phyloP scores from a whole-genome alignment of 345 rosid genomes.

The Populus pruinosa region DNA sequence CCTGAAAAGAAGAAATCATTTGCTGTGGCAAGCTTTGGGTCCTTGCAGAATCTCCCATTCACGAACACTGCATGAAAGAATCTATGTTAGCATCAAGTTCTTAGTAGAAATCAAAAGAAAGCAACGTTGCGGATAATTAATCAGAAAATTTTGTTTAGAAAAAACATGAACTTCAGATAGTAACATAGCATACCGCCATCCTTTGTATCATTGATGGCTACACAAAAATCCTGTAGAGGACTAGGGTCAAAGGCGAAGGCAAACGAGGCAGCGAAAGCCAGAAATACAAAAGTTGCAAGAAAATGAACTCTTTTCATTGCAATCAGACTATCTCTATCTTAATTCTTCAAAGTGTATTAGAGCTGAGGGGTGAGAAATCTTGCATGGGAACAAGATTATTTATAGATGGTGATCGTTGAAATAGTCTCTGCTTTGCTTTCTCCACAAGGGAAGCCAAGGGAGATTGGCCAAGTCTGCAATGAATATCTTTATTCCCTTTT shows the following conservation, averaged over 20 bases:
- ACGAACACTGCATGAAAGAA: no score
- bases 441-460: no score
- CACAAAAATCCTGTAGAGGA: slow-evolving; percentile 17
- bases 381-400: background rate
- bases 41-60: no score
- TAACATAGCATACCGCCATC: background rate
- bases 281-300: background rate
- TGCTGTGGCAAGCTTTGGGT: background rate
- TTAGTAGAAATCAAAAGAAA: no score
- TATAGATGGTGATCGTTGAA: background rate
- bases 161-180: background rate
- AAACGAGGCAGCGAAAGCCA: slow-evolving; percentile 10
- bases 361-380: background rate
- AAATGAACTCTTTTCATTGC: background rate
- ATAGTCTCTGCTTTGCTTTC: background rate
- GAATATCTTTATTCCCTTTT: background rate
- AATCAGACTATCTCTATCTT: background rate
- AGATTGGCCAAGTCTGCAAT: background rate
- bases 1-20: background rate
- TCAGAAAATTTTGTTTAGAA: no score
- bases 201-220: background rate
- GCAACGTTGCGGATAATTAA: no score
- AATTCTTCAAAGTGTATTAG: background rate
- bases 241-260: slow-evolving; percentile 9
- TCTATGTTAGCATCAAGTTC: no score